phyloP scores from a whole-genome alignment of 176 grass and related monocot species.

The Hsuehochloa calcarea region DNA sequence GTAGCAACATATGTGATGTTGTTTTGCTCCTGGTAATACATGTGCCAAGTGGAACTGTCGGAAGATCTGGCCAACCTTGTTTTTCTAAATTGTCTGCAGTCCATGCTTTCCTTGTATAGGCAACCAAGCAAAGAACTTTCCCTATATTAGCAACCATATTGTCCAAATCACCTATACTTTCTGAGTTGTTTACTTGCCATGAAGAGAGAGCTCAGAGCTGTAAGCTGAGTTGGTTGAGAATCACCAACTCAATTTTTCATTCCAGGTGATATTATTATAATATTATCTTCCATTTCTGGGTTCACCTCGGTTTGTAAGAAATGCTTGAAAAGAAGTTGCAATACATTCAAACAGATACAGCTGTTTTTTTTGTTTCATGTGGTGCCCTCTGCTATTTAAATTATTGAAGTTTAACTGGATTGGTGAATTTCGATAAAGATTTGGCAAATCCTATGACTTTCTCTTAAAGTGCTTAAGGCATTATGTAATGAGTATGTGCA shows the following conservation, averaged over 20 bases:
- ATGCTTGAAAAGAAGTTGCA: not conserved
- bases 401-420: not conserved
- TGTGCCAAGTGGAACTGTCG: not conserved
- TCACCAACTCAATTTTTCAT: not conserved
- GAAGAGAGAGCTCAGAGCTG: not conserved
- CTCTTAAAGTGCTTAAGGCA: not conserved
- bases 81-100: not conserved
- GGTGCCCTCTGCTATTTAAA: not conserved
- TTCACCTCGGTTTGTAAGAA: not conserved
- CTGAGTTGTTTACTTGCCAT: not conserved
- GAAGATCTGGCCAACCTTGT: not conserved
- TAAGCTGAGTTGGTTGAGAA: conserved; percentile 11
- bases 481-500: not conserved
- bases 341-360: not conserved
- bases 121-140: not conserved
- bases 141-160: not conserved
- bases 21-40: not conserved
- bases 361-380: not conserved
- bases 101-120: not conserved
- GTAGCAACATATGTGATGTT: not conserved
- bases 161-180: not conserved
- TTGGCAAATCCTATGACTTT: not conserved
- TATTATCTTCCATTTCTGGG: not conserved
- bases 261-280: not conserved
- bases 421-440: not conserved